Conservation (phyloP, 768 basidiomycete genomes). For the Mycena galopus region DNA sequence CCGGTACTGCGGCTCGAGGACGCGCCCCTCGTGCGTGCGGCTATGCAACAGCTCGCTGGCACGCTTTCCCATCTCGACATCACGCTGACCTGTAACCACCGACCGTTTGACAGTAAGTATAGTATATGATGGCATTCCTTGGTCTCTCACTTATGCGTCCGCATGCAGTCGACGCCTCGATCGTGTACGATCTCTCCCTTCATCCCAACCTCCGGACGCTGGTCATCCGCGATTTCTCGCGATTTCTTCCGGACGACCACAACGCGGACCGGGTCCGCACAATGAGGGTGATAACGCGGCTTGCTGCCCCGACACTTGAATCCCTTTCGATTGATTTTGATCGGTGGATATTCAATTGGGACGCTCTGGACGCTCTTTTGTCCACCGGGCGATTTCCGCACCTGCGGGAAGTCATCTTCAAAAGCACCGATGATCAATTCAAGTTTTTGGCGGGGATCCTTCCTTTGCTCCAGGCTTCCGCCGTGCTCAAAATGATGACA, state of each 20-base stretch:
- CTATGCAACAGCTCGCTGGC: neutral
- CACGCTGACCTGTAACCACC: no score
- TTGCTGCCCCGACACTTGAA: neutral
- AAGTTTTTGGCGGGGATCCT: neutral
- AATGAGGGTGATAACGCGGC: neutral
- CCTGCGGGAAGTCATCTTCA: neutral
- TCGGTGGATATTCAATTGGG: neutral
- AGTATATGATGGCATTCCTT: no score
- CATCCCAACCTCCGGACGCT: neutral
- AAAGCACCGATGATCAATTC: neutral
- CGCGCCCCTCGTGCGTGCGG: neutral
- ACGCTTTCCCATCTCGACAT: neutral
- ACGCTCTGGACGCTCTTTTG: neutral
- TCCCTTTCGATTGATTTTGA: neutral
- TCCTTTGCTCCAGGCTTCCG: no score
- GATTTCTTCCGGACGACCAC: neutral
- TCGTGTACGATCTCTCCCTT: neutral
- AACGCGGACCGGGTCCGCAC: neutral
- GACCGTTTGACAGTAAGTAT: no score
- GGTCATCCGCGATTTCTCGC: neutral
- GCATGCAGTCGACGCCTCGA: neutral
- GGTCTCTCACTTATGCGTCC: no score
- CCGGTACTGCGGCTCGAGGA: neutral
- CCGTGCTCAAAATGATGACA: no score
- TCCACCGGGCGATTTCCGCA: neutral